These are phyloP conservation scores for Chloris gayana DNA, from an alignment of 176 grass and related monocot species.

Conservation along the genomic window DNA sequence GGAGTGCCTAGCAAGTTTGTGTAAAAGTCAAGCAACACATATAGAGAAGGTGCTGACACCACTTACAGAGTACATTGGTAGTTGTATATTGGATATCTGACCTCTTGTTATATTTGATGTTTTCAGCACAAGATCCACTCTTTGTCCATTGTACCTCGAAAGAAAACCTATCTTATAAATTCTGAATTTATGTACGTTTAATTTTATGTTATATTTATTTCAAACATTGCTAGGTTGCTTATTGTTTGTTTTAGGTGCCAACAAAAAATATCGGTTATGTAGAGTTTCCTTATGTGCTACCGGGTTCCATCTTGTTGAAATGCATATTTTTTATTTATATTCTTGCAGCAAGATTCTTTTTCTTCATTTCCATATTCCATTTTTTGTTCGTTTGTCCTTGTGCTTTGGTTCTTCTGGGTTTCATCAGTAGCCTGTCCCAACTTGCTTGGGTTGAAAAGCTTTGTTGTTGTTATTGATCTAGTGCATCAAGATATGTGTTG, in stretches of 20 bases:
- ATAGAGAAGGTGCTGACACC: too few species aligned
- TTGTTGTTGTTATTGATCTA: background rate
- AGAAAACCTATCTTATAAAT: background rate
- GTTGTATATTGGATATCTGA: slow-evolving; percentile 12
- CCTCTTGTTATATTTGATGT: background rate
- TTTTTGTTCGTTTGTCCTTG: too few species aligned
- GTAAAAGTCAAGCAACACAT: too few species aligned
- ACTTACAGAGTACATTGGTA: background rate
- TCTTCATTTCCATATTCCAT: too few species aligned
- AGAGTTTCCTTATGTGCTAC: background rate
- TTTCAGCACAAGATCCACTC: background rate
- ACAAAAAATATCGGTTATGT: background rate
- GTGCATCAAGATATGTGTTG: too few species aligned
- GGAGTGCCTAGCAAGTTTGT: too few species aligned
- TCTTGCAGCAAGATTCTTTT: background rate
- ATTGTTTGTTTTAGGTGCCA: slow-evolving; percentile 17
- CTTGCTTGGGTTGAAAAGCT: too few species aligned
- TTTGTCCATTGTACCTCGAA: background rate
- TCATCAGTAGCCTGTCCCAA: too few species aligned
- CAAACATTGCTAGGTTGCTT: background rate
- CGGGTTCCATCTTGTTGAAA: background rate
- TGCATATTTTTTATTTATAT: slow-evolving; percentile 12
- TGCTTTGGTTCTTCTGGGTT: too few species aligned
- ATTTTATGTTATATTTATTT: background rate
- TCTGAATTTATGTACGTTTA: background rate